phyloP scores from a whole-genome alignment of 768 basidiomycete species.

The Lepiota brunneoincarnata region DNA sequence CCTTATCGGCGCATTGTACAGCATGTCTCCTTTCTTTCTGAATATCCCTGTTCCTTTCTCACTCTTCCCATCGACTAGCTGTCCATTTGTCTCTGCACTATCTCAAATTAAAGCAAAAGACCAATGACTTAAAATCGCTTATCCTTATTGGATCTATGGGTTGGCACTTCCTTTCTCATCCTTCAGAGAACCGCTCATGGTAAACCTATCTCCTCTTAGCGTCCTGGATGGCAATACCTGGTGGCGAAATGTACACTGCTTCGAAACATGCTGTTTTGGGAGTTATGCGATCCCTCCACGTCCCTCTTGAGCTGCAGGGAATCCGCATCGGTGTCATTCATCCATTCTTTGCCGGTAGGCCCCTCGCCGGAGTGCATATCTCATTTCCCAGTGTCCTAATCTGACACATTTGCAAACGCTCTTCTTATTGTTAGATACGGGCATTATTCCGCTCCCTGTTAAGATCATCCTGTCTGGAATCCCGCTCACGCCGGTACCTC shows the following conservation, averaged over 20 bases:
- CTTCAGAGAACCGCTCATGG: neutral
- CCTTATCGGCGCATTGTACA: constrained; percentile 44
- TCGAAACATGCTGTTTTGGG: constrained; percentile 57
- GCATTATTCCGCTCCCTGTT: constrained; percentile 35
- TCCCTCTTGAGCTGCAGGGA: constrained; percentile 28
- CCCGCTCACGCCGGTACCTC: constrained; percentile 42
- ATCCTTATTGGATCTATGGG: constrained; percentile 57
- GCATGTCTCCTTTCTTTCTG: constrained; percentile 25
- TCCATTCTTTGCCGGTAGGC: constrained; percentile 51
- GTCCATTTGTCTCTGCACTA: constrained; percentile 51
- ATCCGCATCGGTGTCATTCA: constrained; percentile 47
- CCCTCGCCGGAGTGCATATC: neutral
- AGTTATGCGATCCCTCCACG: constrained; percentile 46
- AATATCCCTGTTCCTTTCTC: neutral
- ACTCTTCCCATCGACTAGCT: constrained; percentile 26
- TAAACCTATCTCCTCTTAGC: constrained; percentile 27
- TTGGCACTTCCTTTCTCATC: constrained; percentile 16
- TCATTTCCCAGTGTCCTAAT: neutral
- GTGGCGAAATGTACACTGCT: constrained; percentile 43
- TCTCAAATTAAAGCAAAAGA: constrained; percentile 34
- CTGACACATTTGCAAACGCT: neutral
- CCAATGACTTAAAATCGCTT: constrained; percentile 44
- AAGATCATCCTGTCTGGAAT: constrained; percentile 49
- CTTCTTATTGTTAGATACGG: constrained; percentile 36
- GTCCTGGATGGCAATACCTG: constrained; percentile 46